phyloP scores from a whole-genome alignment of 2,329 filamentous ascomycete genomes.

The Exophiala aquamarina region DNA sequence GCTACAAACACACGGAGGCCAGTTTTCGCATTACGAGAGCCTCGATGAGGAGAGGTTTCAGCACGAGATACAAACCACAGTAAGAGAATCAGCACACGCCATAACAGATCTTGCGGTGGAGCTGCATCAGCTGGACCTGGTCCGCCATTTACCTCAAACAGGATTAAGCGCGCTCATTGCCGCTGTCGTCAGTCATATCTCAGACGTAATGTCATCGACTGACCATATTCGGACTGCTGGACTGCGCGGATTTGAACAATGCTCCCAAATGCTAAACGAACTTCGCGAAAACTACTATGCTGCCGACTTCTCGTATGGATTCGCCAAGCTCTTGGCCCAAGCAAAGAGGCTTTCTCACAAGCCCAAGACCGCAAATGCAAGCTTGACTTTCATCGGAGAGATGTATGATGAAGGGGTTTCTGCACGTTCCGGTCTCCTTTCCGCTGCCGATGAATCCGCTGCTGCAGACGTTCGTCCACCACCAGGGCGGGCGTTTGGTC shows the following conservation, averaged over 20 bases:
- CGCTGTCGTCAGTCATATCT: not conserved
- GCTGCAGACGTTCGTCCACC: too few relatives aligned
- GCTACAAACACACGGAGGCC: too few relatives aligned
- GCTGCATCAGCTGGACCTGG: not conserved
- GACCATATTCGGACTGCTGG: not conserved
- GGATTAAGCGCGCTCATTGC: not conserved
- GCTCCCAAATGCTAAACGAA: not conserved
- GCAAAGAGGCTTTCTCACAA: not conserved
- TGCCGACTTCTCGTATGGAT: not conserved
- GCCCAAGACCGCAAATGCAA: not conserved
- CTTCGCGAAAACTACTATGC: slow-evolving; percentile 1
- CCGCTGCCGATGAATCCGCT: not conserved
- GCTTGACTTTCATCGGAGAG: not conserved
- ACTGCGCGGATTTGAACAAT: not conserved
- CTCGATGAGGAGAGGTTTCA: not conserved
- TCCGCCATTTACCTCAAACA: not conserved
- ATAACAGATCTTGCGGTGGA: not conserved
- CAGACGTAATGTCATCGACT: not conserved
- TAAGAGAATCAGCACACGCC: not conserved
- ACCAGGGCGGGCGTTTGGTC: not conserved
- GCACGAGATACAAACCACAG: not conserved
- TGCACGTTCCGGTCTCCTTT: not conserved
- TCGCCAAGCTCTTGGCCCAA: not conserved
- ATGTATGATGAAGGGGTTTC: not conserved
- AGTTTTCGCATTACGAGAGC: too few relatives aligned